Evolutionary conservation across 2,329 filamentous ascomycete species (phyloP).

Genomic region (Rhynchosporium agropyri): DNA sequence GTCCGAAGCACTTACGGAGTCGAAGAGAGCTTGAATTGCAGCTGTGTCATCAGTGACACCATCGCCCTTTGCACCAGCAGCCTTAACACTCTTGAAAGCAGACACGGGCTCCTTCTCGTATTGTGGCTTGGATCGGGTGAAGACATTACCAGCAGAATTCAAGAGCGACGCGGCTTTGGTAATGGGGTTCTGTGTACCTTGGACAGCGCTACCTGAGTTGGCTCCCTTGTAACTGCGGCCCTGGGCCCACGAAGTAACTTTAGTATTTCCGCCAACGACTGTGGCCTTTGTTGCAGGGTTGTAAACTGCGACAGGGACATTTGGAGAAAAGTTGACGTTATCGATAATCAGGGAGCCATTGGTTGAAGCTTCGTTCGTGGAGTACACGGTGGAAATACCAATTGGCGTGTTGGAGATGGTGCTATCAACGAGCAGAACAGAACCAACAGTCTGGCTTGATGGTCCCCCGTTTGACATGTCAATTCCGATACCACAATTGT

Average conservation of each 20-base stretch:
- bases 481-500: constrained; percentile 73
- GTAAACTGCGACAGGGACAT: constrained; percentile 67
- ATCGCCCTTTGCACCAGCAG: constrained; percentile 82
- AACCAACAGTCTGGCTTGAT: constrained; percentile 77
- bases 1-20: constrained; percentile 64
- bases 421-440: constrained; percentile 81
- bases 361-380: constrained; percentile 60
- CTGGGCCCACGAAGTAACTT: constrained; percentile 75
- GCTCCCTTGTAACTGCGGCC: constrained; percentile 68
- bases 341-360: constrained; percentile 85
- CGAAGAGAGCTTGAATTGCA: constrained; percentile 77
- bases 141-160: constrained; percentile 65
- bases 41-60: constrained; percentile 84
- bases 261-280: constrained; percentile 70
- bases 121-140: constrained; percentile 86
- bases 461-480: constrained; percentile 72
- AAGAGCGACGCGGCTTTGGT: constrained; percentile 70
- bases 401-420: constrained; percentile 74
- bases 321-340: constrained; percentile 79
- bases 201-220: constrained; percentile 55
- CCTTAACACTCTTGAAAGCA: constrained; percentile 82
- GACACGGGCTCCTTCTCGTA: constrained; percentile 70
- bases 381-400: constrained; percentile 77
- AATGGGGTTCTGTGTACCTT: constrained; percentile 58
- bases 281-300: constrained; percentile 56